Evolutionary conservation across 2,329 filamentous ascomycete species (phyloP).

Genomic region (Trichocomaceae sp.): DNA sequence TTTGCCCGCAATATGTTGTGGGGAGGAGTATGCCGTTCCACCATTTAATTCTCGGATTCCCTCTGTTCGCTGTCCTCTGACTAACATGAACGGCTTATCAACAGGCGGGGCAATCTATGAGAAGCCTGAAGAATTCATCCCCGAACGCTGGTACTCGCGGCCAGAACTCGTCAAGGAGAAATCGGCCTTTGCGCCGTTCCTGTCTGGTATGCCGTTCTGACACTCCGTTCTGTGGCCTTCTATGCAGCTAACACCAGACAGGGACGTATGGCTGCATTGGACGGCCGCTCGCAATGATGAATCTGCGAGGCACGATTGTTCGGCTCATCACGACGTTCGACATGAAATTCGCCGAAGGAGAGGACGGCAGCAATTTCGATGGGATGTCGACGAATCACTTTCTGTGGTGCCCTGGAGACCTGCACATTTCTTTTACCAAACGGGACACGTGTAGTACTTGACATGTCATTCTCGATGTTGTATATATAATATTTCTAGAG

Average conservation of each 20-base stretch:
- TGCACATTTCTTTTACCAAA: conserved; percentile 17
- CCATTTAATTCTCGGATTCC: not conserved
- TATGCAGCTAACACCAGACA: conserved; percentile 10
- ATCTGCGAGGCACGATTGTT: conserved; percentile 30
- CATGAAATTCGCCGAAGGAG: conserved; percentile 27
- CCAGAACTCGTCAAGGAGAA: conserved; percentile 30
- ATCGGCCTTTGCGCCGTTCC: conserved; percentile 31
- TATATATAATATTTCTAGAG: too few relatives aligned
- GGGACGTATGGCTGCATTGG: conserved; percentile 33
- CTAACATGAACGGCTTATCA: not conserved
- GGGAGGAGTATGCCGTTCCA: conserved; percentile 19
- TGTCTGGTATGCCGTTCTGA: conserved; percentile 18
- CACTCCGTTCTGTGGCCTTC: not conserved
- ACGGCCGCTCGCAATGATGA: conserved; percentile 31
- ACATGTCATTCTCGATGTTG: too few relatives aligned
- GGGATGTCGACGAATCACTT: conserved; percentile 33
- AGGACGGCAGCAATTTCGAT: conserved; percentile 28
- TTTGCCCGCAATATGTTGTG: conserved; percentile 19
- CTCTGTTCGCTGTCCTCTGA: not conserved
- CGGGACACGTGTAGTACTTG: not conserved
- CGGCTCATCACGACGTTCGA: conserved; percentile 31
- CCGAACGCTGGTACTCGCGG: conserved; percentile 31
- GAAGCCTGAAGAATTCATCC: conserved; percentile 24
- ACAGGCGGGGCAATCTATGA: conserved; percentile 24
- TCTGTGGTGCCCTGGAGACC: conserved; percentile 20